Evolutionary conservation across 257 asterid genomes (phyloP), one percentile per base, ranked within the genome.

Genomic region (Ligustrum vulgare): DNA sequence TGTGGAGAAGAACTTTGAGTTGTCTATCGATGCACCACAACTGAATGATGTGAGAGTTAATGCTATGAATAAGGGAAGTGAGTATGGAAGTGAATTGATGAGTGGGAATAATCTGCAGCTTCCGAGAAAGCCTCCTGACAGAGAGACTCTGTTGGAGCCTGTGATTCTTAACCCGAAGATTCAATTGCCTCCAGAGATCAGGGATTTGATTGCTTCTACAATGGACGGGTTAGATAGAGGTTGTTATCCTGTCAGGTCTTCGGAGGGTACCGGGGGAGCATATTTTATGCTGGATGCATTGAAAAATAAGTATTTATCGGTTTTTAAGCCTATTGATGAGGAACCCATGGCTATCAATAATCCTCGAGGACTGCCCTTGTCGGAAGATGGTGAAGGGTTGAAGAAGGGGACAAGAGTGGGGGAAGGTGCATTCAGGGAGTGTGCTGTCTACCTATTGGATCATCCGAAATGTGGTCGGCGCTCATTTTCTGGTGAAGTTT

Each of bases 211-310:
- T 79, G 75, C 81, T 71, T 74, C 85, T 51, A 89, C 97, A 25
- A 78, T 83, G 23, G 80, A 82, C 35, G 98, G 97, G 16, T 77
- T 93, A 78, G 87, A 86, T 31, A 75, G 71, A 34, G 97, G 93
- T 69, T 79, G 84, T 64, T 84, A 82, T 74, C 98, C 97, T 2
- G 72, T 86, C 60, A 87, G 90, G 80, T 86, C 97, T 6, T 84
- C 92, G 1, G 97, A 93, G 87, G 98, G 98, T 16, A 91, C 98
- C 18, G 98, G 97, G 31, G 98, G 98, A 69, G 96, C 91, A 18
- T 93, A 93, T 78, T 93, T 93, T 77, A 93, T 93, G 96, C 77
- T 80, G 75, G 91, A 93, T 79, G 60, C 83, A 51, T 72, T 86
- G 1, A 93, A 91, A 64, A 81, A 80, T 64, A 89, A 87, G 81